Evolutionary conservation across 495 filamentous ascomycete genomes (phyloP), one percentile per base, ranked within the genome.

Genomic region (Aspergillus heteromorphus): DNA sequence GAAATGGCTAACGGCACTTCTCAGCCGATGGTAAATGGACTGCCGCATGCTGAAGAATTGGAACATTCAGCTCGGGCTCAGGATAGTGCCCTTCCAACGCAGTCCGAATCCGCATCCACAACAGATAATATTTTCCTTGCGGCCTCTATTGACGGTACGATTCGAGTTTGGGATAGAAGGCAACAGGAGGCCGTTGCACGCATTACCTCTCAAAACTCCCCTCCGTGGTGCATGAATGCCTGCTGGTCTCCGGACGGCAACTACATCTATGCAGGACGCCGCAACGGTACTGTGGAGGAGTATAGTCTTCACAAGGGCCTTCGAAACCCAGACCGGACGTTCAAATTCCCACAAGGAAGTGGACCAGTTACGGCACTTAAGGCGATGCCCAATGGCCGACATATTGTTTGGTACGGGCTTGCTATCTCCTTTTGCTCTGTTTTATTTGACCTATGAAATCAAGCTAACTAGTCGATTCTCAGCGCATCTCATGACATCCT

Each of bases 221-320:
- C 95, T 2, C 93, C 91, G 8, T 98, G 95, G 95, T 97, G 92
- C 69, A 97, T 96, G 87, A 89, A 87, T 56, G 91, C 90, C n/a
- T 95, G 89, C 71, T 98, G 95, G 93, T 91, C 86, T 55, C 91
- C 91, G 2, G 88, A 96, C 70, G 93, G 93, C 21, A 97, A 98
- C 69, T 92, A 80, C 70, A 91, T 98, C 52, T 98, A 96, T 70
- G 91, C 87, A 14, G 93, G 93, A 5, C 81, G 93, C 34, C 79
- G 95, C 49, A 98, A 97, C 69, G 88, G 90, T 51, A 95, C 89
- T 0, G 93, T 98, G 1, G 93, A 98, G 54, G 93, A 98, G 65
- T 98, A 86, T 69, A 89, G 81, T 67, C 73, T 97, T 40, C 90
- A 93, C 70, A 91, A 91, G 56, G 89, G 92, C 0, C 75, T 90